Evolutionary conservation across 78 protist species (phyloP).

Genomic region (Guillardia theta): DNA sequence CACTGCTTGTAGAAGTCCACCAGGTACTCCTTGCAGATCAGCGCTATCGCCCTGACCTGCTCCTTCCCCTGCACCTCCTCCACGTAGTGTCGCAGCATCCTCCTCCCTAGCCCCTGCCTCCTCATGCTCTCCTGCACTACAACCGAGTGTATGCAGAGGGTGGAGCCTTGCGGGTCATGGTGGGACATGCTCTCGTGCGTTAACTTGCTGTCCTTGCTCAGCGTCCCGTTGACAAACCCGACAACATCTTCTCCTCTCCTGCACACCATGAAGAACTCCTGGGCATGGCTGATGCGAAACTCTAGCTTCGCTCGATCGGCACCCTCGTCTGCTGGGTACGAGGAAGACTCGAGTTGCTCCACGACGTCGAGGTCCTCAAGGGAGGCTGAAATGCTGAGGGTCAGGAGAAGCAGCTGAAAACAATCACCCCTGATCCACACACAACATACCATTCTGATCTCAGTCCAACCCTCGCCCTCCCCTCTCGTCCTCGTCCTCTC

Average conservation of each 20-base stretch:
- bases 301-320: neutral
- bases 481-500: neutral
- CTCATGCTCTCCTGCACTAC: neutral
- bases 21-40: neutral
- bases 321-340: neutral
- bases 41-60: neutral
- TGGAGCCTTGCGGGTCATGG: neutral
- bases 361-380: neutral
- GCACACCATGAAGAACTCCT: too few relatives aligned
- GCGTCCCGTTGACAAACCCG: neutral
- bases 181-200: neutral
- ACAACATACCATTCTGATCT: neutral
- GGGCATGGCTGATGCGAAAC: too few relatives aligned
- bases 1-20: neutral
- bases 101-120: neutral
- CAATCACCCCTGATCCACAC: too few relatives aligned
- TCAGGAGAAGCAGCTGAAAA: too few relatives aligned
- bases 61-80: neutral
- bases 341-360: neutral
- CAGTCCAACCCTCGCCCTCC: neutral
- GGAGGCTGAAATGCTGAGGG: too few relatives aligned
- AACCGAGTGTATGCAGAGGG: neutral
- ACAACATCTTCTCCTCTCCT: neutral
- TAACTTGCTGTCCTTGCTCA: neutral
- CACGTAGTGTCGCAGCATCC: neutral